A percentile compares a stretch with the other conserved stretches of the same genome.
Evolutionary conservation across 2,329 filamentous ascomycete genomes (phyloP).

Genomic region (Didymella lethalis): DNA sequence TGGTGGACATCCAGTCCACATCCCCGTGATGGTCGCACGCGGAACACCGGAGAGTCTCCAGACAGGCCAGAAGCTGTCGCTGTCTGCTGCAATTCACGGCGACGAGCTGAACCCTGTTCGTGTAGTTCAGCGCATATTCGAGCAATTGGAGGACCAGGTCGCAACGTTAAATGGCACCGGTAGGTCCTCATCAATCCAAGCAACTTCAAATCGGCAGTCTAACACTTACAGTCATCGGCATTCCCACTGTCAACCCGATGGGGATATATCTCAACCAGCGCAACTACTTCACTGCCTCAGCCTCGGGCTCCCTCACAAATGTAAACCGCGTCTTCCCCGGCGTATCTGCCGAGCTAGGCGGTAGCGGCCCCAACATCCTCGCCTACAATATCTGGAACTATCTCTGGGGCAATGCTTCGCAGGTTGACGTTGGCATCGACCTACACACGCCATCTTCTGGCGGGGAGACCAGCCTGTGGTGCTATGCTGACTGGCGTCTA

Average conservation of each 20-base stretch:
- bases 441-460: slow-evolving; percentile 50
- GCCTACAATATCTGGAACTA: slow-evolving; percentile 48
- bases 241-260: slow-evolving; percentile 51
- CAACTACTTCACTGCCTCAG: slow-evolving; percentile 48
- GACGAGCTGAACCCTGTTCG: slow-evolving; percentile 52
- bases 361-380: slow-evolving; percentile 37
- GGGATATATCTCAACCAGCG: slow-evolving; percentile 52
- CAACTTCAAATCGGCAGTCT: background rate
- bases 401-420: slow-evolving; percentile 53
- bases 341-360: slow-evolving; percentile 34
- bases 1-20: slow-evolving; percentile 49
- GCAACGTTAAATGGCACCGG: slow-evolving; percentile 49
- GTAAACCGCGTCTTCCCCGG: slow-evolving; percentile 50
- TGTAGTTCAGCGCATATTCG: slow-evolving; percentile 49
- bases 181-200: slow-evolving; percentile 11
- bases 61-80: slow-evolving; percentile 48
- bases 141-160: slow-evolving; percentile 39
- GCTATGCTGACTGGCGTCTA: slow-evolving; percentile 50
- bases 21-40: slow-evolving; percentile 51
- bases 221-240: slow-evolving; percentile 43
- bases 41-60: slow-evolving; percentile 48
- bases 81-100: slow-evolving; percentile 51
- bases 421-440: slow-evolving; percentile 53
- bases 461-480: slow-evolving; percentile 50
- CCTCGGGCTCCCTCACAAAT: slow-evolving; percentile 43